Evolutionary conservation across 345 rosid species (phyloP).

Genomic region (Arabidopsis arenosa): DNA sequence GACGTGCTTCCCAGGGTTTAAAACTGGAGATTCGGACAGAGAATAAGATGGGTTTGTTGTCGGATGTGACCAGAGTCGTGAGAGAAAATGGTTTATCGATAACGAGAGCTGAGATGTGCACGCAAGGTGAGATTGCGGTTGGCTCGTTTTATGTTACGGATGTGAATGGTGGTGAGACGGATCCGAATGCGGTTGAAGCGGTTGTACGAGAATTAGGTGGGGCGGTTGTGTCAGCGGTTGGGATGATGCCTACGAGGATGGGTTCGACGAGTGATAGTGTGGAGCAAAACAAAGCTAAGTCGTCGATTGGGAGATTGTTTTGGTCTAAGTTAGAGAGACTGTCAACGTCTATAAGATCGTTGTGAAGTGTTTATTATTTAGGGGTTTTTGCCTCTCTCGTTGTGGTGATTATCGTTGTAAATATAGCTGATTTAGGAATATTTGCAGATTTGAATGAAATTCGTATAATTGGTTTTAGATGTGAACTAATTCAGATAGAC

Average conservation of each 20-base stretch:
- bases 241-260: constrained; percentile 30
- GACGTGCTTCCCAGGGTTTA: constrained; percentile 72
- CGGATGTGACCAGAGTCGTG: constrained; percentile 65
- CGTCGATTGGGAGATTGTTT: constrained; percentile 65
- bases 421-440: not conserved
- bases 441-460: not conserved
- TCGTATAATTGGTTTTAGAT: not conserved
- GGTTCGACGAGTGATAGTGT: constrained; percentile 41
- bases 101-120: constrained; percentile 64
- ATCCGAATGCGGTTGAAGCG: constrained; percentile 48
- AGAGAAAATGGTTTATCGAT: constrained; percentile 80
- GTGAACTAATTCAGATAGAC: not conserved
- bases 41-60: constrained; percentile 68
- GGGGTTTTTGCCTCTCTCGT: not conserved
- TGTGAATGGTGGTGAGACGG: constrained; percentile 62
- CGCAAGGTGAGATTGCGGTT: constrained; percentile 57
- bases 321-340: constrained; percentile 80
- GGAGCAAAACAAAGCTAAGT: constrained; percentile 48
- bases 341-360: constrained; percentile 56
- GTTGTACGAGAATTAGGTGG: constrained; percentile 71
- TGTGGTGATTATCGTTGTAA: constrained; percentile 5
- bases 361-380: constrained; percentile 18
- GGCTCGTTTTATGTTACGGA: constrained; percentile 82
- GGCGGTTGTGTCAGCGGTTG: constrained; percentile 51
- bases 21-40: constrained; percentile 62